Evolutionary conservation across 208 protist genomes (phyloP).

Genomic region (Crithidia mellificae): DNA sequence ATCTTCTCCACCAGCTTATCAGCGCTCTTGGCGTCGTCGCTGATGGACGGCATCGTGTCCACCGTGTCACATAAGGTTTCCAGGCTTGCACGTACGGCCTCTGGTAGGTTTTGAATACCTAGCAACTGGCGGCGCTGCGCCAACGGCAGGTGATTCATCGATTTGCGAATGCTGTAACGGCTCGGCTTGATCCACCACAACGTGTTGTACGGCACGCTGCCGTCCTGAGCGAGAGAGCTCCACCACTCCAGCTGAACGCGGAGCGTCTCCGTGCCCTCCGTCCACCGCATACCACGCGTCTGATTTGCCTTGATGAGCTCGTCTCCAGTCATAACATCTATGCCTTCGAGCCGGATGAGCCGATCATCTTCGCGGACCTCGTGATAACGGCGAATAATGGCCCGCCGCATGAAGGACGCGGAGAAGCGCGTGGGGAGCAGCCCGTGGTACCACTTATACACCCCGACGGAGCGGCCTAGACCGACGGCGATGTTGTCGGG

Average conservation of each 20-base stretch:
- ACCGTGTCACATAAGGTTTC: conserved; percentile 87
- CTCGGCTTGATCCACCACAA: conserved; percentile 91
- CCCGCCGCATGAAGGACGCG: conserved; percentile 64
- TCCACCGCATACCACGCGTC: conserved; percentile 88
- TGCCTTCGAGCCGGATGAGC: conserved; percentile 76
- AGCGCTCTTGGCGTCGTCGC: conserved; percentile 53
- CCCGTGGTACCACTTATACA: conserved; percentile 77
- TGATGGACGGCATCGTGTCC: conserved; percentile 61
- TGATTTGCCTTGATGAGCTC: conserved; percentile 88
- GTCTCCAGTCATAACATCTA: conserved; percentile 73
- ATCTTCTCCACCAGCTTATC: conserved; percentile 82
- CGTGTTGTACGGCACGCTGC: conserved; percentile 86
- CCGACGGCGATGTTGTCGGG: conserved; percentile 74
- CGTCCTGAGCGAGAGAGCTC: conserved; percentile 71
- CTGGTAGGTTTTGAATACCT: conserved; percentile 87
- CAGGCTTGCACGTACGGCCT: conserved; percentile 76
- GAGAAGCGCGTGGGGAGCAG: conserved; percentile 63
- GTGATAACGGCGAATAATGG: conserved; percentile 79
- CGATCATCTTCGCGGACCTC: conserved; percentile 82
- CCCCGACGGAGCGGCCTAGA: conserved; percentile 69
- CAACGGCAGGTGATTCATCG: conserved; percentile 81
- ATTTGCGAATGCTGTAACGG: conserved; percentile 80
- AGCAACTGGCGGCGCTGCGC: conserved; percentile 84
- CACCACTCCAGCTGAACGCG: conserved; percentile 89
- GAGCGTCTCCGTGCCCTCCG: conserved; percentile 79